A percentile compares a stretch with the other conserved stretches of the same genome.
Evolutionary conservation across 768 basidiomycete genomes (phyloP).

Genomic region (Xanthoconium stramineum): DNA sequence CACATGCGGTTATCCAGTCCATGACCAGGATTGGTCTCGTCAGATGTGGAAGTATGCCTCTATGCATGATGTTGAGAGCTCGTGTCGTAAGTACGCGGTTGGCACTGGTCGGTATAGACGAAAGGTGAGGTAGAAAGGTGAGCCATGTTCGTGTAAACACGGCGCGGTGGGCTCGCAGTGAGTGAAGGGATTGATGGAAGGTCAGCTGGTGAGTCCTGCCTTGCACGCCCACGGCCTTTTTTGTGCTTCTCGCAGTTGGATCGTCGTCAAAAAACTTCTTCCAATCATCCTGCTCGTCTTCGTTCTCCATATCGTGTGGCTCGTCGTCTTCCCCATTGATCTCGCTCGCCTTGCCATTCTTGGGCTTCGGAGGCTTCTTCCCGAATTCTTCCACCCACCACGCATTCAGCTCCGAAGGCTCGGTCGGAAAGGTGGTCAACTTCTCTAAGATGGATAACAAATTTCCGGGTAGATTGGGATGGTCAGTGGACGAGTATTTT

Average conservation of each 20-base stretch:
- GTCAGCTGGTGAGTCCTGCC: slow-evolving; percentile 62
- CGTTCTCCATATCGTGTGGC: slow-evolving; percentile 31
- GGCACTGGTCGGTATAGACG: slow-evolving; percentile 30
- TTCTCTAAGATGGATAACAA: slow-evolving; percentile 64
- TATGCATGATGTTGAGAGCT: slow-evolving; percentile 76
- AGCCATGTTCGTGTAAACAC: slow-evolving; percentile 85
- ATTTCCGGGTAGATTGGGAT: slow-evolving; percentile 44
- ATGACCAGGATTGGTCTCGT: slow-evolving; percentile 77
- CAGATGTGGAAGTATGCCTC: slow-evolving; percentile 78
- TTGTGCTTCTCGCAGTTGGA: slow-evolving; percentile 33
- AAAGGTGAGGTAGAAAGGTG: slow-evolving; percentile 59
- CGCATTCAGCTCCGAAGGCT: slow-evolving; percentile 59
- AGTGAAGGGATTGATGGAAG: slow-evolving; percentile 73
- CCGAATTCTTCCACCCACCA: slow-evolving; percentile 80
- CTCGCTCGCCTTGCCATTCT: slow-evolving; percentile 41
- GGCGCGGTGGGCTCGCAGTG: slow-evolving; percentile 71
- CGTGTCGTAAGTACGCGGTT: slow-evolving; percentile 46
- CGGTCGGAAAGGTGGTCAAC: slow-evolving; percentile 72
- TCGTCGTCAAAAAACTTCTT: slow-evolving; percentile 80
- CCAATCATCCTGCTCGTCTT: slow-evolving; percentile 63
- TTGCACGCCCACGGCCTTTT: slow-evolving; percentile 35
- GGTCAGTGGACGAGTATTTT: slow-evolving; percentile 27
- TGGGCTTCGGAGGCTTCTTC: slow-evolving; percentile 50
- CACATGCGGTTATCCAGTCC: slow-evolving; percentile 87
- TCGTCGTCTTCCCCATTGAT: slow-evolving; percentile 34